Percentiles rank a stretch among this genome's conserved stretches.
These are phyloP conservation scores for Kodamaea arcana DNA, from an alignment of 1,139 yeast genomes.

Conservation along the genomic window DNA sequence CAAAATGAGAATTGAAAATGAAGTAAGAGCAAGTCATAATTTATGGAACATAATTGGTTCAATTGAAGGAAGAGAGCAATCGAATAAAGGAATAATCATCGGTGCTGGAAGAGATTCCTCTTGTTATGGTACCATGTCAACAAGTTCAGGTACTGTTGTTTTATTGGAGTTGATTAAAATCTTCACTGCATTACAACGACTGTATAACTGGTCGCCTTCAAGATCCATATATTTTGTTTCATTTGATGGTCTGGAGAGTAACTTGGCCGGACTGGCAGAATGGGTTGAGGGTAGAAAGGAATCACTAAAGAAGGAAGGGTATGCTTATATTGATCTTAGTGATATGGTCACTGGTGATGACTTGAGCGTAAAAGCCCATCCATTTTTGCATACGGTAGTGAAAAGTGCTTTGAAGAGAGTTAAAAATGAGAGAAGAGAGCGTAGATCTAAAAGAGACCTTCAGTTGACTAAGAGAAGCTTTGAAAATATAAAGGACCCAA, in stretches of 20 bases:
- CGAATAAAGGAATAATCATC: constrained; percentile 66
- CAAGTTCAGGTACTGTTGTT: constrained; percentile 74
- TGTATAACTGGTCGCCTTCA: constrained; percentile 77
- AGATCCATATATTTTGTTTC: constrained; percentile 81
- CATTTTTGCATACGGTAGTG: constrained; percentile 51
- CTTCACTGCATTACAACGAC: constrained; percentile 61
- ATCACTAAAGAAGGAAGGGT: constrained; percentile 56
- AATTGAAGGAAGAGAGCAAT: constrained; percentile 77
- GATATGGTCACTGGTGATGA: constrained; percentile 65
- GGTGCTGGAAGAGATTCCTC: constrained; percentile 84
- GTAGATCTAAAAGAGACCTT: constrained; percentile 1
- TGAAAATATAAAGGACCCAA: too few relatives aligned
- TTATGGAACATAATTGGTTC: constrained; percentile 79
- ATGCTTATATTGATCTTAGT: constrained; percentile 73
- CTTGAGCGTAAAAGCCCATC: constrained; percentile 61
- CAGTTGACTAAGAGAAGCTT: constrained; percentile 1
- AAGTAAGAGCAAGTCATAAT: constrained; percentile 57
- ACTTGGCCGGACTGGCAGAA: constrained; percentile 80
- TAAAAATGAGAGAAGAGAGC: constrained; percentile 6
- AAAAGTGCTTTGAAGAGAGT: constrained; percentile 39
- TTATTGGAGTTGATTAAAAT: constrained; percentile 69
- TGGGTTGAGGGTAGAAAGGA: constrained; percentile 62
- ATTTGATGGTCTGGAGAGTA: constrained; percentile 81
- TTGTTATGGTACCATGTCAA: constrained; percentile 69
- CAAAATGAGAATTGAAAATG: constrained; percentile 43